Conservation (phyloP, 805 yeast genomes). For the Teunomyces stri region DNA sequence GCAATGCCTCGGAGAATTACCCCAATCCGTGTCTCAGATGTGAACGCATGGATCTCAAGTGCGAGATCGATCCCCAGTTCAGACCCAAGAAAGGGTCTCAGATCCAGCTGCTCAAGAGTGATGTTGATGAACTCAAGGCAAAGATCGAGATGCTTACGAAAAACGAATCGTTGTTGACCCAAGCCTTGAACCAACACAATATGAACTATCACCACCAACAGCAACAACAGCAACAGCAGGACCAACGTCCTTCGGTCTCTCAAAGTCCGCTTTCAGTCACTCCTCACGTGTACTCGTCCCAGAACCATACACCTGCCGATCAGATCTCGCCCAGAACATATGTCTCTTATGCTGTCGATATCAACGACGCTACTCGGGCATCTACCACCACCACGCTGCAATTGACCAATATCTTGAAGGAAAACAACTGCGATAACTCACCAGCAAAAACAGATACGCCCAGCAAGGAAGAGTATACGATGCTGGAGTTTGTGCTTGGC, state of each 20-base stretch:
- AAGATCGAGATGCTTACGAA: conserved; percentile 63
- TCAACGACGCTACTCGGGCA: conserved; percentile 16
- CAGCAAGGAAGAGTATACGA: conserved; percentile 10
- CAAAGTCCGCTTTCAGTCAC: conserved; percentile 6
- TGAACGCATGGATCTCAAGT: conserved; percentile 70
- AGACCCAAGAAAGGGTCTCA: conserved; percentile 91
- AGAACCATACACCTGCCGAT: conserved; percentile 8
- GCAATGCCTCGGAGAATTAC: conserved; percentile 82
- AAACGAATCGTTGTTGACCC: conserved; percentile 66
- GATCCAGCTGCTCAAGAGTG: conserved; percentile 77
- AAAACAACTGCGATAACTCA: conserved; percentile 28
- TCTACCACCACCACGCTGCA: conserved; percentile 10
- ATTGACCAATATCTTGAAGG: conserved; percentile 19
- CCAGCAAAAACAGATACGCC: conserved; percentile 15
- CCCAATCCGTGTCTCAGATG: conserved; percentile 85
- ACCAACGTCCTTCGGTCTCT: conserved; percentile 3
- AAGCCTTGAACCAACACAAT: conserved; percentile 52
- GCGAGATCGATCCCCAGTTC: conserved; percentile 90
- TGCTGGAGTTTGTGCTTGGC: conserved; percentile 69
- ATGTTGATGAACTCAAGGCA: conserved; percentile 74
- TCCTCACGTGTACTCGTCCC: conserved; percentile 7
- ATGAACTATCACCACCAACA: conserved; percentile 26
- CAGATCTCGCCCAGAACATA: conserved; percentile 9
- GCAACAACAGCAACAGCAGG: conserved; percentile 9
- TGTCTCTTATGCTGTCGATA: conserved; percentile 5